Conservation (phyloP, 768 basidiomycete genomes). For the Leucocoprinus birnbaumii region DNA sequence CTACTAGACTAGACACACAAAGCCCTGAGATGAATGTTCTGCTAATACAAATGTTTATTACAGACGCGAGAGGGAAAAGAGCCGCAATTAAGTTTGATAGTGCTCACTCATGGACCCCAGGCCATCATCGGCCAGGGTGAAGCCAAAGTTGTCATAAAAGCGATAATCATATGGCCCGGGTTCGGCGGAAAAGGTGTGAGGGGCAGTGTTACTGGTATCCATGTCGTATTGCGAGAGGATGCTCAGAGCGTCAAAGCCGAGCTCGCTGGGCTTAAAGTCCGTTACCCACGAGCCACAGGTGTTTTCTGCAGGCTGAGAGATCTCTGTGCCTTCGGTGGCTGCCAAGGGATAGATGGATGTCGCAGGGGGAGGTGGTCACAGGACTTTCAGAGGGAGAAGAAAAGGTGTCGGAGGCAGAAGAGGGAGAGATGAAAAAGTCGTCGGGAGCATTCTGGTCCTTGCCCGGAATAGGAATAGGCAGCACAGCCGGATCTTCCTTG, state of each 20-base stretch:
- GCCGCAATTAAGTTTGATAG: conserved; percentile 17
- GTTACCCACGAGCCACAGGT: conserved; percentile 15
- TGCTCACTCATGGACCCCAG: conserved; percentile 22
- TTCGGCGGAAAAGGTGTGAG: conserved; percentile 15
- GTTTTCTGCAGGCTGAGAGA: conserved; percentile 9
- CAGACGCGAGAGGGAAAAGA: neutral
- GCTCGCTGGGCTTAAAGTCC: conserved; percentile 15
- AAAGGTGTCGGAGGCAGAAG: conserved; percentile 23
- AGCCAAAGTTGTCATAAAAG: conserved; percentile 25
- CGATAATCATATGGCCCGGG: conserved; percentile 23
- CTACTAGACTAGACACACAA: neutral
- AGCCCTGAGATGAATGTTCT: neutral
- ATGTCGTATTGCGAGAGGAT: conserved; percentile 21
- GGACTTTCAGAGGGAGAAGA: conserved; percentile 33
- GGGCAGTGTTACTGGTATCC: neutral
- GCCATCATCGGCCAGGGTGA: conserved; percentile 23
- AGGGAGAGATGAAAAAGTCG: conserved; percentile 22
- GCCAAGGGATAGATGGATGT: conserved; percentile 22
- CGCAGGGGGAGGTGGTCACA: conserved; percentile 19
- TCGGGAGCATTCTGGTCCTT: conserved; percentile 26
- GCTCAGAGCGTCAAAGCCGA: conserved; percentile 18
- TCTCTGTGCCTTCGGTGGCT: conserved; percentile 8
- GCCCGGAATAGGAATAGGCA: conserved; percentile 12
- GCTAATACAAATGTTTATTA: neutral
- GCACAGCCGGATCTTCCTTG: conserved; percentile 4